A percentile compares a stretch with the other conserved stretches of the same genome.
phyloP scores from a whole-genome alignment of 2,329 filamentous ascomycete species.

The Grosmannia clavigera region DNA sequence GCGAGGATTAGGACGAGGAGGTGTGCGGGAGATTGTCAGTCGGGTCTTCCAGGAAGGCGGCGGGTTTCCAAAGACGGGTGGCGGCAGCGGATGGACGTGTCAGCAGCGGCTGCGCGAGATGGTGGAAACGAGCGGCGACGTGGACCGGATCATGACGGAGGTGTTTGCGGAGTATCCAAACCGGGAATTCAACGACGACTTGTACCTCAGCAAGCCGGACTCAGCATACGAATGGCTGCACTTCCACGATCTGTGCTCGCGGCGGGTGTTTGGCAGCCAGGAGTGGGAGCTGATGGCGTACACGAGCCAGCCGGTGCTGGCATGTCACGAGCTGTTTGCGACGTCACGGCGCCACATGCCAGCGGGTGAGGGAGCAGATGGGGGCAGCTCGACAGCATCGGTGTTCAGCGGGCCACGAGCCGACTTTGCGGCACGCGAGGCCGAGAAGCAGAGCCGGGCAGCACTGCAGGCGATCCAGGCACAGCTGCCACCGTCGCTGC shows the following conservation, averaged over 20 bases:
- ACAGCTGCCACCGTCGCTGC: constrained; percentile 57
- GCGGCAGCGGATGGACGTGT: constrained; percentile 20
- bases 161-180: constrained; percentile 78
- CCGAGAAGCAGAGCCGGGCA: constrained; percentile 64
- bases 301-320: constrained; percentile 72
- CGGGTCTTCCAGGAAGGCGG: constrained; percentile 71
- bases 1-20: constrained; percentile 59
- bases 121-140: constrained; percentile 67
- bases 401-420: constrained; percentile 68
- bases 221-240: constrained; percentile 88
- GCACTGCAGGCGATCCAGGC: constrained; percentile 62
- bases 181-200: constrained; percentile 87
- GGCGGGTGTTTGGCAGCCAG: constrained; percentile 67
- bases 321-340: constrained; percentile 85
- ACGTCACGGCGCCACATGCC: constrained; percentile 45
- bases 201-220: constrained; percentile 76
- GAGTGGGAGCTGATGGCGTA: constrained; percentile 90
- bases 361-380: constrained; percentile 9
- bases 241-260: constrained; percentile 78
- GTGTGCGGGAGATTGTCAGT: constrained; percentile 60
- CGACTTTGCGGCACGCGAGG: constrained; percentile 70
- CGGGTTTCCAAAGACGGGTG: constrained; percentile 53
- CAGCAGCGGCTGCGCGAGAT: constrained; percentile 52
- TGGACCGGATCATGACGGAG: constrained; percentile 67
- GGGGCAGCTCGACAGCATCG: constrained; percentile 28